phyloP scores from a whole-genome alignment of 495 filamentous ascomycete genomes.

The Glarea lozoyensis region DNA sequence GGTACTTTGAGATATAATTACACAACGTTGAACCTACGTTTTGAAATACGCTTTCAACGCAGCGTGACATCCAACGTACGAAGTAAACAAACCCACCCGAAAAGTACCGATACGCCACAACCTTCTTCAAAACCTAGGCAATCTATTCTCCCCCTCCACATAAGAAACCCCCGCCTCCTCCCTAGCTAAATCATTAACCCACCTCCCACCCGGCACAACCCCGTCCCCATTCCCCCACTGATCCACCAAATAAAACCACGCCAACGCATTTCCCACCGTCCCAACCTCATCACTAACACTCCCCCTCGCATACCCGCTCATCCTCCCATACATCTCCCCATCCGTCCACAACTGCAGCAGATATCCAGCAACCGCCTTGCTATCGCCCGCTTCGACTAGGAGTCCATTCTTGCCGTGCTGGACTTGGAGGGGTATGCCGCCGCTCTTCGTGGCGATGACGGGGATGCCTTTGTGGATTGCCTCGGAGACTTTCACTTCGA shows the following conservation, averaged over 20 bases:
- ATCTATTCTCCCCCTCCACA: constrained; percentile 47
- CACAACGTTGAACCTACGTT: no score
- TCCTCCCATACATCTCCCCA: constrained; percentile 49
- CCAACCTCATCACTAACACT: constrained; percentile 77
- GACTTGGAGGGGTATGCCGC: constrained; percentile 78
- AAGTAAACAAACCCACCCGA: no score
- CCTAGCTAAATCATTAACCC: constrained; percentile 76
- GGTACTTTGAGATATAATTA: no score
- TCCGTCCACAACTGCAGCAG: constrained; percentile 64
- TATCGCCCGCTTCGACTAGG: constrained; percentile 66
- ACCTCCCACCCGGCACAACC: constrained; percentile 33
- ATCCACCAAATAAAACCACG: constrained; percentile 69
- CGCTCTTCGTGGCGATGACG: constrained; percentile 68
- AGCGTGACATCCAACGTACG: no score
- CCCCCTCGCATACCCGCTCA: constrained; percentile 55
- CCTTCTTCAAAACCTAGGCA: no score
- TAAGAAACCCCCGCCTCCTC: constrained; percentile 54
- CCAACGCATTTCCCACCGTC: constrained; percentile 71
- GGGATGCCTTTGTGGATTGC: constrained; percentile 79
- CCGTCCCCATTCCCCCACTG: constrained; percentile 43
- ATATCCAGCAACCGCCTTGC: constrained; percentile 60
- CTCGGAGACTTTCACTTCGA: constrained; percentile 86
- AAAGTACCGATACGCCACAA: no score
- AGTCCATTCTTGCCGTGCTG: constrained; percentile 66
- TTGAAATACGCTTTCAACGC: no score